phyloP scores from a whole-genome alignment of 768 basidiomycete genomes.

The Neoboletus brunneissimus region DNA sequence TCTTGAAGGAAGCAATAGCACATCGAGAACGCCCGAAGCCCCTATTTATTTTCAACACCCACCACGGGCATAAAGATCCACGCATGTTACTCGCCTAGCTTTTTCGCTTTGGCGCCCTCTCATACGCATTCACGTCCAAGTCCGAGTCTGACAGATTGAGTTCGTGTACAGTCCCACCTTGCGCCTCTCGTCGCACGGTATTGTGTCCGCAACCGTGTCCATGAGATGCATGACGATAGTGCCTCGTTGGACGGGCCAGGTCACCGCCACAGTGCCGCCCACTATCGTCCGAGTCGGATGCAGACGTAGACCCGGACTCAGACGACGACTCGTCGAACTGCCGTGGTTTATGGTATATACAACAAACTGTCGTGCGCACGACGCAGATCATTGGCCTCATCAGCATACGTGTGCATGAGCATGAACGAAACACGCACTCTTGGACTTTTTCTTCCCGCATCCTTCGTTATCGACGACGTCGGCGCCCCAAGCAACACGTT shows the following conservation, averaged over 20 bases:
- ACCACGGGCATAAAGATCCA: background rate
- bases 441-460: constrained; percentile 85
- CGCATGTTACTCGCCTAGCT: constrained; percentile 5
- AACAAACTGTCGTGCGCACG: constrained; percentile 66
- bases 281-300: constrained; percentile 24
- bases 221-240: constrained; percentile 4
- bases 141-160: constrained; percentile 12
- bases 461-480: constrained; percentile 91
- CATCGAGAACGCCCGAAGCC: background rate
- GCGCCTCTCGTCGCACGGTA: constrained; percentile 4
- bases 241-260: constrained; percentile 12
- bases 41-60: background rate
- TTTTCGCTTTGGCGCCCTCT: constrained; percentile 35
- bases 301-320: constrained; percentile 52
- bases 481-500: constrained; percentile 78
- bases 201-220: background rate
- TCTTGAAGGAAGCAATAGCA: background rate
- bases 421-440: constrained; percentile 57
- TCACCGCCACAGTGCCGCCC: constrained; percentile 2
- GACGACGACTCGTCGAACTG: constrained; percentile 81
- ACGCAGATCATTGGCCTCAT: background rate
- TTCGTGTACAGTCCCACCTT: constrained; percentile 17
- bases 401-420: background rate
- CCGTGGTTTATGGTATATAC: constrained; percentile 86
- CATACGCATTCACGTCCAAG: constrained; percentile 49